Evolutionary conservation across 2,329 filamentous ascomycete genomes (phyloP), one percentile per base, ranked within the genome.

Genomic region (Leptosphaerulina australis): DNA sequence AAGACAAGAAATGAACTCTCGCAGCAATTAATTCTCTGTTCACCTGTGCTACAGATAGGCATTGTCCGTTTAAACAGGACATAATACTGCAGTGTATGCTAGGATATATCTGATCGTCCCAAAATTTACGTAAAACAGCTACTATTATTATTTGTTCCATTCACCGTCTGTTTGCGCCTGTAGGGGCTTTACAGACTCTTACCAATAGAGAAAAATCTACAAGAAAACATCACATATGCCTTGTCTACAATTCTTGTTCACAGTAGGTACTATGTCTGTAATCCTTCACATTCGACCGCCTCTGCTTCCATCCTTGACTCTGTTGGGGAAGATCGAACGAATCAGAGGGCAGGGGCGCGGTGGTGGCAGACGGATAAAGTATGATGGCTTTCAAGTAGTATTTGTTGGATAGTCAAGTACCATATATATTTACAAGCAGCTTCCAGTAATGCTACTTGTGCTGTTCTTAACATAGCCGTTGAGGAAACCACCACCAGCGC

Each of bases 401-500:
- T 29, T 9, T 22, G 10, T 35, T 36, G 5, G 17, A 33, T 7
- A 11, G 2, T 33, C 2, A 18, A 33, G 3, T 17, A 29, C 17
- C 22, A 17, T 15, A 2, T 11, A 15, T 7, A 6, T 29, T 15
- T 55, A 71, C 30, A 72, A 40, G 41, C 70, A 72, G 18, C 29
- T 53, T 8, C 70, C 70, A 21, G 62, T 53, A 31, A 73, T 68
- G 12, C 50, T 62, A 4, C 24, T 58, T 3, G 69, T 72, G 20
- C 51, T 46, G 51, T 73, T 73, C 61, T 66, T 76, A 33, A 79
- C 57, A 26, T 64, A 66, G 12, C 62, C 67, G 37, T 69, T 62
- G 45, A 84, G 54, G 63, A 69, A 69, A 0, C 69, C 71, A 14
- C 76, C 77, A 6, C 74, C 75, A 2, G 70, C 76, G 59, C 81